phyloP scores from a whole-genome alignment of 768 basidiomycete species.

The Lentinula boryana region DNA sequence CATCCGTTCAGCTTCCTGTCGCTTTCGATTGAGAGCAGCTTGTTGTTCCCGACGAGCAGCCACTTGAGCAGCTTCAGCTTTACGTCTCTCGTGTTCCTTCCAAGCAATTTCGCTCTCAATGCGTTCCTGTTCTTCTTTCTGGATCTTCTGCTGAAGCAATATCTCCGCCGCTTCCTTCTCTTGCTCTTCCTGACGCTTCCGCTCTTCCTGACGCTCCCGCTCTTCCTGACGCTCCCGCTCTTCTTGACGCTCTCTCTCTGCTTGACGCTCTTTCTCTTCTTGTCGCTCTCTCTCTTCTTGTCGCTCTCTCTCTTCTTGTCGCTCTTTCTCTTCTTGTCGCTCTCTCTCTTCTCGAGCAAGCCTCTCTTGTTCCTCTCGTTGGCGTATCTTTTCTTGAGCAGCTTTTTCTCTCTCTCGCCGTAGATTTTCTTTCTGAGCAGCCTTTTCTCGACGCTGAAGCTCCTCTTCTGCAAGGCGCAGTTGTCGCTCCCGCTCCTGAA shows the following conservation, averaged over 20 bases:
- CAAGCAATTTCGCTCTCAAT: slow-evolving; percentile 16
- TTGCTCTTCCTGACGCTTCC: slow-evolving; percentile 6
- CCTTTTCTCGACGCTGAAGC: slow-evolving; percentile 22
- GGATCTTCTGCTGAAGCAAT: slow-evolving; percentile 19
- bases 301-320: slow-evolving; percentile 1
- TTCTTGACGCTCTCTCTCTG: too few relatives aligned
- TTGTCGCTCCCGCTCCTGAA: slow-evolving; percentile 21
- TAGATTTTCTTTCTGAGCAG: slow-evolving; percentile 9
- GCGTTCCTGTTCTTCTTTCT: slow-evolving; percentile 32
- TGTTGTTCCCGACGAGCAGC: slow-evolving; percentile 6
- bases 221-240: slow-evolving; percentile 4
- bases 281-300: slow-evolving; percentile 3
- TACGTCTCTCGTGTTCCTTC: slow-evolving; percentile 14
- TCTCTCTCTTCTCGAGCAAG: slow-evolving; percentile 9
- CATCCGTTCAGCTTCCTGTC: slow-evolving; percentile 6
- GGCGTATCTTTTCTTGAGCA: slow-evolving; percentile 22
- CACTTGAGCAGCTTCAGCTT: slow-evolving; percentile 19
- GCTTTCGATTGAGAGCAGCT: background rate
- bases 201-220: slow-evolving; percentile 16
- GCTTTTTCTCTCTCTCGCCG: slow-evolving; percentile 4
- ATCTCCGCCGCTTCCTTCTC: slow-evolving; percentile 15
- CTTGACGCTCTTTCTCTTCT: too few relatives aligned
- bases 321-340: slow-evolving; percentile 4
- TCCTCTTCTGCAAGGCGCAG: slow-evolving; percentile 30
- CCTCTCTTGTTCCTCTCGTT: slow-evolving; percentile 6